phyloP scores from a whole-genome alignment of 2,329 filamentous ascomycete species.

The Cucurbitaria berberidis region DNA sequence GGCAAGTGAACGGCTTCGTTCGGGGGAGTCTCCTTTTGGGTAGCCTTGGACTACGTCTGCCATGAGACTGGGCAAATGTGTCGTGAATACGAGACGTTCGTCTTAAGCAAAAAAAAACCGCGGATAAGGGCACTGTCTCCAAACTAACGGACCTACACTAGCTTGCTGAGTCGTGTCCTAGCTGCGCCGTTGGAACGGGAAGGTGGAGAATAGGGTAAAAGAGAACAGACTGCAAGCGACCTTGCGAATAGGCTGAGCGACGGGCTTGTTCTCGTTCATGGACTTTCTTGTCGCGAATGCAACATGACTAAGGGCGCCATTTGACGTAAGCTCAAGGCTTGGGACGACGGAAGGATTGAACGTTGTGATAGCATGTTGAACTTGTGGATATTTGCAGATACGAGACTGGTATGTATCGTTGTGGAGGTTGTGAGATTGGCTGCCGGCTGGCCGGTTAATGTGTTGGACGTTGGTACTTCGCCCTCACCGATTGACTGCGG shows the following conservation, averaged over 20 bases:
- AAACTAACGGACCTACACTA: not conserved
- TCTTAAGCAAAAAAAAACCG: not conserved
- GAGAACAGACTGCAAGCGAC: not conserved
- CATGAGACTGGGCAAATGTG: not conserved
- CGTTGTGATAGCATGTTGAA: constrained; percentile 1
- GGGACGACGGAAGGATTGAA: not conserved
- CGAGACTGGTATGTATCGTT: constrained; percentile 8
- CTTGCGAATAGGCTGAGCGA: not conserved
- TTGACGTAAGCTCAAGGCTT: not conserved
- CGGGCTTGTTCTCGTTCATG: not conserved
- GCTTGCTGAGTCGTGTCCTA: not conserved
- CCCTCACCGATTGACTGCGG: not conserved
- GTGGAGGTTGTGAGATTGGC: not conserved
- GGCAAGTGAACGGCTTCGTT: not conserved
- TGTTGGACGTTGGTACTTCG: not conserved
- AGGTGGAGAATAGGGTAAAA: not conserved
- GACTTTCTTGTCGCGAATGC: not conserved
- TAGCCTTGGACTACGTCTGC: not conserved
- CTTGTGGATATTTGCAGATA: constrained; percentile 6
- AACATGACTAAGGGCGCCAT: not conserved
- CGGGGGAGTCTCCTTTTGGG: not conserved
- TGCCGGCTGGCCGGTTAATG: constrained; percentile 22
- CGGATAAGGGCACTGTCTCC: not conserved
- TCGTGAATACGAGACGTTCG: not conserved
- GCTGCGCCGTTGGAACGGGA: not conserved